These are phyloP conservation scores for Fusarium floridanum DNA, from an alignment of 2,329 filamentous ascomycete genomes.

Conservation along the genomic window DNA sequence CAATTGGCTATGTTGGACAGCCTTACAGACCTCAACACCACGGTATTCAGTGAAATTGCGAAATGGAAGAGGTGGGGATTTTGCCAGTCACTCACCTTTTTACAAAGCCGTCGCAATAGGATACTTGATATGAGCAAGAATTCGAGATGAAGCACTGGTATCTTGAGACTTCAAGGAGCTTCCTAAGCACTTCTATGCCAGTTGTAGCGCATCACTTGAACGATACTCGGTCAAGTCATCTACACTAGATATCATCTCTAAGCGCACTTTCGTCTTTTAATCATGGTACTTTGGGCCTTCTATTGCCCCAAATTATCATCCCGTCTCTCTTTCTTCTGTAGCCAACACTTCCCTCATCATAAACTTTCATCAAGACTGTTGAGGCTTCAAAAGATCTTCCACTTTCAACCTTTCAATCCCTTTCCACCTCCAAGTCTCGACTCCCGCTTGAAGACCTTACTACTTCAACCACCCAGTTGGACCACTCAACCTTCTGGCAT, in stretches of 20 bases:
- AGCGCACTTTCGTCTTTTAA: neutral
- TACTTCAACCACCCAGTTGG: neutral
- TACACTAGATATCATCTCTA: neutral
- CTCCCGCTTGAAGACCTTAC: too few relatives aligned
- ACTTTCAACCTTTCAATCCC: neutral
- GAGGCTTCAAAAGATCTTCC: neutral
- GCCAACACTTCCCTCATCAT: neutral
- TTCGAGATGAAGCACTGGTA: neutral
- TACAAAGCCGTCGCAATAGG: neutral
- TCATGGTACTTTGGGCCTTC: accelerated
- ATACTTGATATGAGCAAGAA: neutral
- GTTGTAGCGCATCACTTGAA: neutral
- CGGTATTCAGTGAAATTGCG: neutral
- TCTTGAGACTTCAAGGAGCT: neutral
- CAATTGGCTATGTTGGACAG: neutral
- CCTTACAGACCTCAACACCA: neutral
- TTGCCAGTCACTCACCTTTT: neutral
- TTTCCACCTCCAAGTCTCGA: neutral
- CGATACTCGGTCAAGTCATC: neutral
- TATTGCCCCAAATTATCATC: neutral
- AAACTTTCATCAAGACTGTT: neutral
- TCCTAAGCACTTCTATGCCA: accelerated
- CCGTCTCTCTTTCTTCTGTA: neutral
- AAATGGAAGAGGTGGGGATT: neutral
- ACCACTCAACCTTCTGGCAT: too few relatives aligned